These are phyloP conservation scores for Eimeria acervulina DNA, from an alignment of 169 alveolate species.

Conservation along the genomic window DNA sequence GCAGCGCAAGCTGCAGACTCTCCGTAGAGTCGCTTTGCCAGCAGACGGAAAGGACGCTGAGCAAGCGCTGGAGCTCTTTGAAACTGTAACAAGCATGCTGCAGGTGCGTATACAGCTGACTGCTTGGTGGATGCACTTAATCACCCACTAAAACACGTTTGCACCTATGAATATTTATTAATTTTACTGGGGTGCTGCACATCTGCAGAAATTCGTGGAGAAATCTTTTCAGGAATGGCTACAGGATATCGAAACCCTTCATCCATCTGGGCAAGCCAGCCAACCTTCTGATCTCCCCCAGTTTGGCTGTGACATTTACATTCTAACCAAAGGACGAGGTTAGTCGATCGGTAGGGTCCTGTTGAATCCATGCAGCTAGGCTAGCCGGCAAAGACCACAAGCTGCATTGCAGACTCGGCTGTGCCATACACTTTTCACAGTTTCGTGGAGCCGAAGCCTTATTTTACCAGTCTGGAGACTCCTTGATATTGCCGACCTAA, in stretches of 20 bases:
- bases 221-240: constrained; percentile 79
- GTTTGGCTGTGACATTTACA: constrained; percentile 62
- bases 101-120: neutral
- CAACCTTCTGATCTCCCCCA: constrained; percentile 70
- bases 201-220: constrained; percentile 78
- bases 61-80: constrained; percentile 11
- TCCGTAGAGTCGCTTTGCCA: constrained; percentile 26
- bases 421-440: neutral
- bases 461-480: neutral
- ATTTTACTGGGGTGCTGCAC: neutral
- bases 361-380: neutral
- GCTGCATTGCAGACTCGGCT: neutral
- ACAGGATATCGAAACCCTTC: constrained; percentile 81
- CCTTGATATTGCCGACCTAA: neutral
- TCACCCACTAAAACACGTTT: neutral
- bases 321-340: constrained; percentile 57
- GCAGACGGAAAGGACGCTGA: constrained; percentile 72
- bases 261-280: constrained; percentile 55
- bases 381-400: neutral
- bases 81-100: constrained; percentile 27
- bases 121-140: neutral
- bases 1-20: constrained; percentile 80
- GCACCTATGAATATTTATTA: neutral
- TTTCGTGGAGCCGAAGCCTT: neutral
- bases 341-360: neutral